Base-by-base conservation (phyloP, 2,329 filamentous ascomycete species). In the Phyllosticta citriasiana region DNA sequence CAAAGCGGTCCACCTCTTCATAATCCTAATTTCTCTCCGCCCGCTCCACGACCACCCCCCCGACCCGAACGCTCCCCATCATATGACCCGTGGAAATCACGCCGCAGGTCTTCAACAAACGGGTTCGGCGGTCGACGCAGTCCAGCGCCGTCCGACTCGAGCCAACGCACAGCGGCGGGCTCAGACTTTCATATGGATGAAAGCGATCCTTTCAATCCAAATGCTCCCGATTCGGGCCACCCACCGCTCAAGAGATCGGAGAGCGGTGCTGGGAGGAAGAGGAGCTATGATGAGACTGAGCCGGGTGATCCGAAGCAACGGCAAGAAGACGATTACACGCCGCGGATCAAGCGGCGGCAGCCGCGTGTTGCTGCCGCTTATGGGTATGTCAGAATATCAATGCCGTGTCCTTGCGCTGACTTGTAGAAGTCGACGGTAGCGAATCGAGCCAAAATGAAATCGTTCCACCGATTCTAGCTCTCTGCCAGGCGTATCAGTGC, bases 251-350 rank as follows among this genome's bases (percentile, higher is more conserved):
- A 67, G 14, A 67, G 69, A 53, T 70, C 66, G 57, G 70, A 73
- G 52, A 74, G 70, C 62, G 71, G 68, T 3, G 65, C 69, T 55
- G 66, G 67, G 14, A 64, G 73, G 19, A 75, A 75, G 63, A 68
- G 73, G 54, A 73, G 71, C 57, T 72, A 73, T 51, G 71, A 72
- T 50, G 71, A 74, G 40, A 67, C 69, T 6, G 70, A 73, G 25
- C 54, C 55, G 2, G 66, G 69, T 33, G 67, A 72, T 27, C 69
- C 67, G 30, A 65, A 67, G n/a, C 53, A 65, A 57, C 69, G 67
- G 25, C 72, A 73, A 62, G 68, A 71, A n/a, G 72, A 74, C 24
- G 72, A 74, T 50, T 65, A 71, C 35, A 67, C 68, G 16, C 72
- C 69, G 63, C 69, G 72, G 16, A 56, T 62, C 57, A 75, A 75